phyloP scores from a whole-genome alignment of 2,329 filamentous ascomycete genomes.

The Tolypocladium pustulatum region DNA sequence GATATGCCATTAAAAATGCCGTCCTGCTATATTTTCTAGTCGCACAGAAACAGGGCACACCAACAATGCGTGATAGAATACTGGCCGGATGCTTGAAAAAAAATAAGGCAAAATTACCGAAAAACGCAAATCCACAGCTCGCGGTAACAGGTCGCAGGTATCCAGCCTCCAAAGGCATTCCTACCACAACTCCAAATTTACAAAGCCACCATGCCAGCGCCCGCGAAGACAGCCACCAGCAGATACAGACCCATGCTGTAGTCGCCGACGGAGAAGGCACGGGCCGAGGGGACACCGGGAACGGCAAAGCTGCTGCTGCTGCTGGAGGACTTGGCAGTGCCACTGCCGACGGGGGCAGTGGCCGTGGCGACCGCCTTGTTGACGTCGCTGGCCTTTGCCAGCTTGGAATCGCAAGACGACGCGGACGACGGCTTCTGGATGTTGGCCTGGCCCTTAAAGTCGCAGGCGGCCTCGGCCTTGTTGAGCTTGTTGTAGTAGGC shows the following conservation, averaged over 20 bases:
- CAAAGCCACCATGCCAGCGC: slow-evolving; percentile 42
- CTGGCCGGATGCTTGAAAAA: slow-evolving; percentile 3
- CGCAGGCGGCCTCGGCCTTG: slow-evolving; percentile 48
- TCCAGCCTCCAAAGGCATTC: slow-evolving; percentile 5
- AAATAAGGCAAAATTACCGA: neutral
- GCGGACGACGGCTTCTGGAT: slow-evolving; percentile 37
- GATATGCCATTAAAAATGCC: slow-evolving; percentile 8
- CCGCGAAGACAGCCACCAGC: slow-evolving; percentile 38
- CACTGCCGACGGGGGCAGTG: slow-evolving; percentile 22
- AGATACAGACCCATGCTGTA: slow-evolving; percentile 40
- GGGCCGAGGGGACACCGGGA: slow-evolving; percentile 22
- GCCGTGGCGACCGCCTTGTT: slow-evolving; percentile 36
- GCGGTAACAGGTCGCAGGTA: slow-evolving; percentile 5
- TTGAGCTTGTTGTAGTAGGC: slow-evolving; percentile 55
- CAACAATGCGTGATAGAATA: slow-evolving; percentile 16
- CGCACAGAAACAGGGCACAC: slow-evolving; percentile 14
- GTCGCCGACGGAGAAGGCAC: slow-evolving; percentile 34
- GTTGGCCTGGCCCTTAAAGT: slow-evolving; percentile 58
- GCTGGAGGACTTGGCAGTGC: slow-evolving; percentile 6
- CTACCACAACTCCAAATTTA: slow-evolving; percentile 22
- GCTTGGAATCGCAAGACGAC: slow-evolving; percentile 44
- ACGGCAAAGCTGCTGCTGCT: slow-evolving; percentile 25
- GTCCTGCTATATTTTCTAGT: slow-evolving; percentile 13
- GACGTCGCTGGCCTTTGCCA: slow-evolving; percentile 52
- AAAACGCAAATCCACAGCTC: neutral